Conservation (phyloP, 1,284 basidiomycete species). For the Trichosporon ovoides region DNA sequence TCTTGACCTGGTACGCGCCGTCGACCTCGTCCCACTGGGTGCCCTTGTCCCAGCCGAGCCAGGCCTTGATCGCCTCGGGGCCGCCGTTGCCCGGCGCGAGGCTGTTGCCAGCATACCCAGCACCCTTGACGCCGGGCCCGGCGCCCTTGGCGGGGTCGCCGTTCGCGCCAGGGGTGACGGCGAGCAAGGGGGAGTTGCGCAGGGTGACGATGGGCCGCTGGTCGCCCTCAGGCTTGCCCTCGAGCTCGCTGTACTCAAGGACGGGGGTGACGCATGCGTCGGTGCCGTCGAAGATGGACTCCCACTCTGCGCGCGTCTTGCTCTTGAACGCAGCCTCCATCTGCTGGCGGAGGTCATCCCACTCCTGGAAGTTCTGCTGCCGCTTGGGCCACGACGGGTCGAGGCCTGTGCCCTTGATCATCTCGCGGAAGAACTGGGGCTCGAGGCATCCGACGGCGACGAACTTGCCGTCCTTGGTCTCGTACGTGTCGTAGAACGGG, state of each 20-base stretch:
- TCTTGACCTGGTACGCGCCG: not conserved
- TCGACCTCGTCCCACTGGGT: not conserved
- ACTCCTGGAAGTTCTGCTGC: constrained; percentile 10
- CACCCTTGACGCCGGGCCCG: not conserved
- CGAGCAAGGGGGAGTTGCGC: not conserved
- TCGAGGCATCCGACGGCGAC: constrained; percentile 18
- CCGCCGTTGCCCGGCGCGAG: not conserved
- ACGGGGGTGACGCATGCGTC: constrained; percentile 18
- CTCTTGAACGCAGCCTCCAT: constrained; percentile 9
- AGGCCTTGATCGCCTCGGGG: not conserved
- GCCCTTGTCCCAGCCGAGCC: constrained; percentile 4
- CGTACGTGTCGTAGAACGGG: constrained; percentile 17
- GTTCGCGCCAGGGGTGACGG: not conserved
- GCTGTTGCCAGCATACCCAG: not conserved
- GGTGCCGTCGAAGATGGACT: constrained; percentile 12
- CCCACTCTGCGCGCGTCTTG: constrained; percentile 18
- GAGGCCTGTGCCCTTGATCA: constrained; percentile 4
- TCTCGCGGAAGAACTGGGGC: constrained; percentile 22
- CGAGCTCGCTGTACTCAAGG: constrained; percentile 5
- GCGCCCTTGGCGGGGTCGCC: not conserved
- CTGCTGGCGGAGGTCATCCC: constrained; percentile 8
- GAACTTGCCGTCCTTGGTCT: constrained; percentile 12
- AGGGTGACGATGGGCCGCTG: constrained; percentile 2
- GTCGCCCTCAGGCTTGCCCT: constrained; percentile 1
- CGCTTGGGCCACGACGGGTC: not conserved